Evolutionary conservation across 208 protist genomes (phyloP).

Genomic region (Leishmania lainsoni): DNA sequence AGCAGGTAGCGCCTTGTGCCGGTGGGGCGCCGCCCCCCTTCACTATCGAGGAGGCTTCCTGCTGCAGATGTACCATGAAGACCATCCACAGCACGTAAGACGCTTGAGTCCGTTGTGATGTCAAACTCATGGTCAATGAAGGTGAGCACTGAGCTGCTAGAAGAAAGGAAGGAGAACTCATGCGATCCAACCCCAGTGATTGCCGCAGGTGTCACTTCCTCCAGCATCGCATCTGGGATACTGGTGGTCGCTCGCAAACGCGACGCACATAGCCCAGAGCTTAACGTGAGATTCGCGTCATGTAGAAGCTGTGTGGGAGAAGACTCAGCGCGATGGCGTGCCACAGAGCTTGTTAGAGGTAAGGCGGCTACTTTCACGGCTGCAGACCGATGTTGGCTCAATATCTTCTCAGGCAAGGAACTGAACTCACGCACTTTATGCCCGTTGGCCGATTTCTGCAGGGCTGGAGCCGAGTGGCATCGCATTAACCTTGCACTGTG

Average conservation of each 20-base stretch:
- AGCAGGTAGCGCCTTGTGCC: background rate
- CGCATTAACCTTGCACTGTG: background rate
- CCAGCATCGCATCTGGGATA: background rate
- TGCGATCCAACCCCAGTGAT: background rate
- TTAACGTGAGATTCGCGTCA: background rate
- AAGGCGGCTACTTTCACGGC: background rate
- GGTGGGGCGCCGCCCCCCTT: background rate
- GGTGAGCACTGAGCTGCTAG: slow-evolving; percentile 4
- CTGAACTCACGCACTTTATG: background rate
- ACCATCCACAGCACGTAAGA: background rate
- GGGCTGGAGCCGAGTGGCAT: background rate
- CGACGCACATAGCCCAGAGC: background rate
- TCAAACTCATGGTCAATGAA: slow-evolving; percentile 9
- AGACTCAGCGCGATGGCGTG: background rate
- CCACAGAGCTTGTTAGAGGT: background rate
- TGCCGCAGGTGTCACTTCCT: background rate
- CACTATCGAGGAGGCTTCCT: background rate
- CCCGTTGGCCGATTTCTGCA: background rate
- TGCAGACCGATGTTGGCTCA: too few relatives aligned
- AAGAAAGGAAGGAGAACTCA: background rate
- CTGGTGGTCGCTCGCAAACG: background rate
- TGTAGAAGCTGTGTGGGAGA: background rate
- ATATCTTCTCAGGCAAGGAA: background rate
- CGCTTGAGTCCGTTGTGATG: background rate
- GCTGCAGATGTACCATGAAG: background rate